These are phyloP conservation scores for Chloropicon primus DNA, from an alignment of 139 green algal genomes.

Conservation along the genomic window DNA sequence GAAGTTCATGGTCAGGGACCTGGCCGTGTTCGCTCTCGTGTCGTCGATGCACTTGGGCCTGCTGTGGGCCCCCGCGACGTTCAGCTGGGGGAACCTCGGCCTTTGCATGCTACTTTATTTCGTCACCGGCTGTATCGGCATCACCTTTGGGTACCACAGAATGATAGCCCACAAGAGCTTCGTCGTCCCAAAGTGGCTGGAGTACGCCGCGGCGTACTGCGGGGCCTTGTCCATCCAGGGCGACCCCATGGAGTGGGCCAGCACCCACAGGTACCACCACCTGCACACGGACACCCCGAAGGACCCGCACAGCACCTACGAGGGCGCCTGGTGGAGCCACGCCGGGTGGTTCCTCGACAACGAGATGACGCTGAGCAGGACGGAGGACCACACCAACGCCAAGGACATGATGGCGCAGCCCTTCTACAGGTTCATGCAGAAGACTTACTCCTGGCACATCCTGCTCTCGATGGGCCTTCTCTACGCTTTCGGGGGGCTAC, in stretches of 20 bases:
- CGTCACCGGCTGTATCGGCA: slow-evolving; percentile 82
- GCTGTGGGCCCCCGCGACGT: slow-evolving; percentile 59
- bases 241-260: slow-evolving; percentile 82
- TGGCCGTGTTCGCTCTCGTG: slow-evolving; percentile 63
- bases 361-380: slow-evolving; percentile 33
- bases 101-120: slow-evolving; percentile 80
- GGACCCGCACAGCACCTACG: slow-evolving; percentile 94
- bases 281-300: slow-evolving; percentile 89
- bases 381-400: slow-evolving; percentile 64
- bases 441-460: slow-evolving; percentile 80
- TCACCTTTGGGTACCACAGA: slow-evolving; percentile 87
- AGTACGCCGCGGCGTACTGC: slow-evolving; percentile 95
- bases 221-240: slow-evolving; percentile 75
- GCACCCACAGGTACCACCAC: slow-evolving; percentile 85
- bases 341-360: slow-evolving; percentile 95
- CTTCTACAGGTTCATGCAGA: slow-evolving; percentile 80
- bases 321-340: slow-evolving; percentile 97
- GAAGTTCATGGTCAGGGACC: slow-evolving; percentile 52
- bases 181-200: slow-evolving; percentile 91
- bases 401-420: slow-evolving; percentile 69
- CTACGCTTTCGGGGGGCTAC: slow-evolving; percentile 71
- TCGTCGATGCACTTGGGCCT: slow-evolving; percentile 54
- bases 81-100: slow-evolving; percentile 59
- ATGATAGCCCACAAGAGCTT: slow-evolving; percentile 86
- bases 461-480: slow-evolving; percentile 55